Evolutionary conservation across 2,329 filamentous ascomycete species (phyloP), one percentile per base, ranked within the genome.

Genomic region (Cladophialophora exuberans): DNA sequence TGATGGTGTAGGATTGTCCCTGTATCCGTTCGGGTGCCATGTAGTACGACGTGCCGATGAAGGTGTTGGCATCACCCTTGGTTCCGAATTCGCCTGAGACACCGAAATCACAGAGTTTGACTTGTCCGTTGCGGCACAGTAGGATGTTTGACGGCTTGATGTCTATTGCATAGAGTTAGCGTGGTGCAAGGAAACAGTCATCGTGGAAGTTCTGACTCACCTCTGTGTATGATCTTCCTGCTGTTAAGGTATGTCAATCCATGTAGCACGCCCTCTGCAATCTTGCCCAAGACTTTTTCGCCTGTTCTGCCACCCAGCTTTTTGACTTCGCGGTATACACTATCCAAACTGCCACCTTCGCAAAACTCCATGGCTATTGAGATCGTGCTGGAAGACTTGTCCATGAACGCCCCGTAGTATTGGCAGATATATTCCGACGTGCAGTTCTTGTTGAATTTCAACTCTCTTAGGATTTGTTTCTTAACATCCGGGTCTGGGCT

Each of bases 301-400:
- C 94, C 94, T 0, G 93, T 97, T 45, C 94, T 85, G 9, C 94
- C 94, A 36, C 93, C 93, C 1, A 97, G 83, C 65, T 94, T 90
- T 77, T 96, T 96, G 30, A 99, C 92, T 74, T 99, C 94, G 63
- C 90, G 90, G 78, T 99, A 99, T 62, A 99, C 94, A 69, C 90
- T 94, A 76, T 99, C 92, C 17, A 99, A 82, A 42, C 90, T 96
- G 49, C 94, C 94, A 54, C 94, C 94, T 73, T 97, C 94, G 70
- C 94, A 99, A 67, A 96, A 97, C 71, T 99, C 94, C 94, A 99
- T 99, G 54, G 91, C 92, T 68, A 99, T 99, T 43, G 90, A 96
- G 64, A 99, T 97, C 43, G 93, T 97, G 46, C 92, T 90, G 7
- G 90, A 95, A n/a, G 90, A 88, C 55, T 94, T 89, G 69, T 99